Evolutionary conservation across 768 basidiomycete genomes (phyloP).

Genomic region (Cyathus striatus): DNA sequence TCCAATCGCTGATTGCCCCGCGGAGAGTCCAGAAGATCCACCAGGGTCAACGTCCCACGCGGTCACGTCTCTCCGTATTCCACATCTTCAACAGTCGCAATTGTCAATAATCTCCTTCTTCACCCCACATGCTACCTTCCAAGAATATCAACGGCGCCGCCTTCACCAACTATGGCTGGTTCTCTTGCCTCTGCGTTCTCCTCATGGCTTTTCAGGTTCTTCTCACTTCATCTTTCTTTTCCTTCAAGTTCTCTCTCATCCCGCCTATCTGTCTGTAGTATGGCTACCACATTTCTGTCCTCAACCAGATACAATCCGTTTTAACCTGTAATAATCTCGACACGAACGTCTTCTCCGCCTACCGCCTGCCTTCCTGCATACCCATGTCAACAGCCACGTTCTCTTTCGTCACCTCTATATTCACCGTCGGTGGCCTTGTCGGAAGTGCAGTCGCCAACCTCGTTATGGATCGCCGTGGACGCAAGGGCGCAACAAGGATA

Average conservation of each 20-base stretch:
- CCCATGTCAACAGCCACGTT: slow-evolving; percentile 74
- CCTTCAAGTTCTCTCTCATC: slow-evolving; percentile 1
- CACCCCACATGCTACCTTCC: neutral
- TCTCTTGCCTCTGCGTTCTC: slow-evolving; percentile 65
- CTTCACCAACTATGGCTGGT: slow-evolving; percentile 61
- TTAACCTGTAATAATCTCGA: slow-evolving; percentile 56
- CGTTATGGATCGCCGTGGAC: slow-evolving; percentile 66
- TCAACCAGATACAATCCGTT: slow-evolving; percentile 83
- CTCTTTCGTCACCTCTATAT: slow-evolving; percentile 79
- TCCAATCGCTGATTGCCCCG: too few relatives aligned
- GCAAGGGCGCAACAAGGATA: slow-evolving; percentile 58
- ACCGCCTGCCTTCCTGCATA: slow-evolving; percentile 67
- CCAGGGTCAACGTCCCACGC: neutral
- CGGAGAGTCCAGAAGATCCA: too few relatives aligned
- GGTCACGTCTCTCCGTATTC: neutral
- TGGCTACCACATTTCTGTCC: slow-evolving; percentile 89
- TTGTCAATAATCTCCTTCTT: too few relatives aligned
- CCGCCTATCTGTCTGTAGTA: slow-evolving; percentile 38
- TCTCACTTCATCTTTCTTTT: neutral
- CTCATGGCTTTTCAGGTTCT: slow-evolving; percentile 51
- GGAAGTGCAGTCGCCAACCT: slow-evolving; percentile 69
- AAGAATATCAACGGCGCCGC: slow-evolving; percentile 11
- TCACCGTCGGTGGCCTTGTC: slow-evolving; percentile 82
- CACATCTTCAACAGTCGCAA: too few relatives aligned
- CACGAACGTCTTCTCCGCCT: slow-evolving; percentile 14